Evolutionary conservation across 1,284 basidiomycete species (phyloP), one percentile per base, ranked within the genome.

Genomic region (Sanguinoderma infundibulare): DNA sequence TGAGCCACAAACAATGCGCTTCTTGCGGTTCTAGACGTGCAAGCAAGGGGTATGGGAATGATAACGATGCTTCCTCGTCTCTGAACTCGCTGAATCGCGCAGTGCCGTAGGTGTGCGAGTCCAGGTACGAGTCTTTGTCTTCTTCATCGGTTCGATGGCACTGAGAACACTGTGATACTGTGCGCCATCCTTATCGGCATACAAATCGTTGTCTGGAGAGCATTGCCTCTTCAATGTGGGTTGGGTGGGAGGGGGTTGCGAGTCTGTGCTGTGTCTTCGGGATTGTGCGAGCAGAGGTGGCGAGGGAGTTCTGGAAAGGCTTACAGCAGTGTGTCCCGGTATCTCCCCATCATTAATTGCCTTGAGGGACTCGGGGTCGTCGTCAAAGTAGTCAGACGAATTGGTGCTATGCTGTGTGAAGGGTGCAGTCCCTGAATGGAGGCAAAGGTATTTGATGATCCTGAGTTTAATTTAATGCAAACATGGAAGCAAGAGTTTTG

Each of bases 61-160:
- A 28, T 22, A 44, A 44, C 42, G 24, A 1, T 96, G 87, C 77
- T 98, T 98, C 68, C 95, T 83, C 12, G 83, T 95, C 89, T 6
- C 89, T 91, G 67, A 90, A 92, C 14, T 88, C 87, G 17, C 94
- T 95, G 71, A 97, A 98, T 22, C 81, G 82, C 38, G 91, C 86
- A 0, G 91, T 85, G 0, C 89, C 91, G 73, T 97, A 98, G n/a
- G 83, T 79, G 24, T 80, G 76, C n/a, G 70, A 63, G 34, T 68
- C 56, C 9, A 75, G 42, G 52, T 76, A 75, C 0, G 60, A 57
- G 6, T 58, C 30, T 6, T 52, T 60, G 2, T 62, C 57, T 1
- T 59, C 56, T 17, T 26, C 28, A 26, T 60, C 53, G 7, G 36
- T 12, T 69, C 69, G 9, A 73, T 62, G 15, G 67, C 61, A 8